Conservation (phyloP, 495 filamentous ascomycete species). For the Trichoderma erinaceum region DNA sequence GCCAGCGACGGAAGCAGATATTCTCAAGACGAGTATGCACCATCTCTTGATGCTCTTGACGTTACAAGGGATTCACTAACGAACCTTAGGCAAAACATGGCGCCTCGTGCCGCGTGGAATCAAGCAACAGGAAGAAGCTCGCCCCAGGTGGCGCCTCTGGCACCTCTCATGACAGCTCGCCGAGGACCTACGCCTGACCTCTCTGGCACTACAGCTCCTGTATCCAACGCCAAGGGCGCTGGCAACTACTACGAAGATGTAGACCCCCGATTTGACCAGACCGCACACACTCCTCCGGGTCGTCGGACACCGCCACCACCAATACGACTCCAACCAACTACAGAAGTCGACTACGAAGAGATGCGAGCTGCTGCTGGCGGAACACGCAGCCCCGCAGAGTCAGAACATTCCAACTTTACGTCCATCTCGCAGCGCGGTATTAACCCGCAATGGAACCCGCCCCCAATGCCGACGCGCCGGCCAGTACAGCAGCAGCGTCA, state of each 20-base stretch:
- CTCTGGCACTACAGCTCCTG: conserved; percentile 37
- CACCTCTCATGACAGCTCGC: conserved; percentile 29
- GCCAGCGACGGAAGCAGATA: conserved; percentile 62
- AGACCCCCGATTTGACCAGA: conserved; percentile 71
- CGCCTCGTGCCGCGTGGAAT: conserved; percentile 56
- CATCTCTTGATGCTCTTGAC: background rate
- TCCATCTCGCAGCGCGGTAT: conserved; percentile 78
- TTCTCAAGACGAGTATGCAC: conserved; percentile 66
- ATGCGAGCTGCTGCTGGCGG: conserved; percentile 46
- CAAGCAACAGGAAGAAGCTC: conserved; percentile 41
- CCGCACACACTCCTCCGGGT: conserved; percentile 12
- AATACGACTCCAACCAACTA: background rate
- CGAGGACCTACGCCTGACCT: conserved; percentile 36
- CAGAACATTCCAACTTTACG: conserved; percentile 74
- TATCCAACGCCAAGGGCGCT: background rate
- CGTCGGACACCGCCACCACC: conserved; percentile 23
- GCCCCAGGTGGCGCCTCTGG: conserved; percentile 26
- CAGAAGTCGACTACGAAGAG: conserved; percentile 48
- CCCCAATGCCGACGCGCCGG: conserved; percentile 36
- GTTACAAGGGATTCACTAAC: conserved; percentile 14
- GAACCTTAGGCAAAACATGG: conserved; percentile 52
- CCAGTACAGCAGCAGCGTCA: conserved; percentile 43
- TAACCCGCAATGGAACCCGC: conserved; percentile 73
- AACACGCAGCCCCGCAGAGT: conserved; percentile 66
- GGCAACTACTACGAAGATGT: conserved; percentile 87